Conservation (phyloP, 352 stramenopile species). For the Blastocystis sp. region DNA sequence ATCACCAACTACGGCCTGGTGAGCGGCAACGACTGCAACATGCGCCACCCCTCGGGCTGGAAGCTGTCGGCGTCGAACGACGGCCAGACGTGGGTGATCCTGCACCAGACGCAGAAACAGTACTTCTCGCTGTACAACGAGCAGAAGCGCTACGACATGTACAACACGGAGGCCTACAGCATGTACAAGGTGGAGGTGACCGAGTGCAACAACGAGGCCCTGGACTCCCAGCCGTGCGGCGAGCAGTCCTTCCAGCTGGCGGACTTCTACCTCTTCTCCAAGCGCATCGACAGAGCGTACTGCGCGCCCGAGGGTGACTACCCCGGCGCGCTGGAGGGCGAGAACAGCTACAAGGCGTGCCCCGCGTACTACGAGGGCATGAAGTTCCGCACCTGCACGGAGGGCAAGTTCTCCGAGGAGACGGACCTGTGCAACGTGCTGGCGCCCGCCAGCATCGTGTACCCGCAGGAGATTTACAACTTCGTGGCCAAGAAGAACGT, state of each 20-base stretch:
- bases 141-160: not conserved
- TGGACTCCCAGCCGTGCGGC: not conserved
- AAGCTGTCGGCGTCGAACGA: conserved; percentile 33
- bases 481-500: not conserved
- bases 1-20: conserved; percentile 48
- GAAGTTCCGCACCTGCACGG: not conserved
- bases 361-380: not conserved
- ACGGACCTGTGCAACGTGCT: not conserved
- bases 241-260: not conserved
- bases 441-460: not conserved
- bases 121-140: not conserved
- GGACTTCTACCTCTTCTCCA: conserved; percentile 7
- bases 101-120: not conserved
- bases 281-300: not conserved
- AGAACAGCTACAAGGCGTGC: not conserved
- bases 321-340: not conserved
- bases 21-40: not conserved
- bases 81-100: not conserved
- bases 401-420: not conserved
- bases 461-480: not conserved
- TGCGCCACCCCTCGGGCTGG: conserved; percentile 2
- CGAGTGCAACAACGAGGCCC: conserved; percentile 15
- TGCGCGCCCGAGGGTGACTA: conserved; percentile 42
- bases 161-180: not conserved
- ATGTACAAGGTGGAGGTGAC: conserved; percentile 29